Percentiles rank a stretch among this genome's conserved stretches.
Conservation (phyloP, 2,329 filamentous ascomycete species). For the Aspergillus sp. region DNA sequence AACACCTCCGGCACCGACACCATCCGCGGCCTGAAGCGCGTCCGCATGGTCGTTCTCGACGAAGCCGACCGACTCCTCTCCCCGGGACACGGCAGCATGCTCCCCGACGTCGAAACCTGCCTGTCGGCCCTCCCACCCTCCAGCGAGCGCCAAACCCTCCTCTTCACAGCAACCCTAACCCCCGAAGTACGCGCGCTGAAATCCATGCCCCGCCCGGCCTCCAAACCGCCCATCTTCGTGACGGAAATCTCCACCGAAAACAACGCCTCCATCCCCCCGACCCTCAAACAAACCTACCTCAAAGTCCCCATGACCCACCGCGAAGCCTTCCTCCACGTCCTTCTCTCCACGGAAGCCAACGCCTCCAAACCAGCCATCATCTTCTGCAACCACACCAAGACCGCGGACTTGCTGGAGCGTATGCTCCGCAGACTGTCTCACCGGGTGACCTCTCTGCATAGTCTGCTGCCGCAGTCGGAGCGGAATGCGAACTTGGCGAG, state of each 20-base stretch:
- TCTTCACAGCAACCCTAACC: conserved; percentile 96
- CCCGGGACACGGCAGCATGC: conserved; percentile 77
- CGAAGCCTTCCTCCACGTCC: conserved; percentile 89
- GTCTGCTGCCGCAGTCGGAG: conserved; percentile 79
- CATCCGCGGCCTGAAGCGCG: conserved; percentile 74
- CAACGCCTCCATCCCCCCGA: conserved; percentile 75
- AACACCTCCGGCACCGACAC: conserved; percentile 89
- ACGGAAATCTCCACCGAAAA: conserved; percentile 75
- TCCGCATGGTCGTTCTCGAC: conserved; percentile 86
- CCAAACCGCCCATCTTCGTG: conserved; percentile 77
- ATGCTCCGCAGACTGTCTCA: conserved; percentile 82
- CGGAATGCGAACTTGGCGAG: conserved; percentile 84
- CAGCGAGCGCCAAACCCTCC: conserved; percentile 79
- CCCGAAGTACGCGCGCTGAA: conserved; percentile 87
- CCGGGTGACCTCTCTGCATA: conserved; percentile 89
- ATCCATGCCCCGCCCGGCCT: conserved; percentile 68
- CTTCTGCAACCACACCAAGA: conserved; percentile 90
- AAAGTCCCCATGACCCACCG: conserved; percentile 89
- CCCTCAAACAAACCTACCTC: conserved; percentile 80
- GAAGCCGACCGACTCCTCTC: conserved; percentile 89
- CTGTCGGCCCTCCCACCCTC: conserved; percentile 78
- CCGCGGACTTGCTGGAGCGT: conserved; percentile 86
- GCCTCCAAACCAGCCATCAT: conserved; percentile 77
- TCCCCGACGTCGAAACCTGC: conserved; percentile 90
- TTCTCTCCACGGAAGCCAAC: conserved; percentile 79